Conservation (phyloP, 169 alveolate species). For the Theileria equi region DNA sequence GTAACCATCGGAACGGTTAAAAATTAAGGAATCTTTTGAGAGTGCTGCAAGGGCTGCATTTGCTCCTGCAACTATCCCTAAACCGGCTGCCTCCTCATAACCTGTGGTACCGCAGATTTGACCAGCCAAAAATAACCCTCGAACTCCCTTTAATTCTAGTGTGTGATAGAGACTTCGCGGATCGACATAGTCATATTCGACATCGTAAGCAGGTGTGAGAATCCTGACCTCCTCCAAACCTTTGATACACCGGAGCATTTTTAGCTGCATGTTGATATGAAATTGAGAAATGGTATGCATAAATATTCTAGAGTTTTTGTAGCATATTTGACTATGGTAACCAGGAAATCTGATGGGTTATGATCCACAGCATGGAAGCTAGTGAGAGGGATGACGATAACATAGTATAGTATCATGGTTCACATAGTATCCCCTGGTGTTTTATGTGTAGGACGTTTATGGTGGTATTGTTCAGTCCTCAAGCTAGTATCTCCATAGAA, state of each 20-base stretch:
- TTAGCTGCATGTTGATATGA: slow-evolving; percentile 13
- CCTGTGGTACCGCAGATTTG: slow-evolving; percentile 93
- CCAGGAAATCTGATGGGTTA: too few relatives aligned
- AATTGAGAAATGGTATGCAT: neutral
- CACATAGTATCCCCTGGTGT: too few relatives aligned
- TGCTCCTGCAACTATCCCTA: slow-evolving; percentile 89
- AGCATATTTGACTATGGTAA: too few relatives aligned
- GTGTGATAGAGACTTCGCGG: slow-evolving; percentile 78
- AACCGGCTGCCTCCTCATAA: slow-evolving; percentile 91
- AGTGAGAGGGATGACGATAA: too few relatives aligned
- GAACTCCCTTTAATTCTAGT: slow-evolving; percentile 75
- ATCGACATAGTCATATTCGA: slow-evolving; percentile 84
- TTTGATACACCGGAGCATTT: slow-evolving; percentile 58
- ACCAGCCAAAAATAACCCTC: slow-evolving; percentile 84
- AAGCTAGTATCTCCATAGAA: too few relatives aligned
- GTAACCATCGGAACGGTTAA: slow-evolving; percentile 78
- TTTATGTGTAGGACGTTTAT: too few relatives aligned
- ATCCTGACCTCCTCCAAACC: slow-evolving; percentile 83
- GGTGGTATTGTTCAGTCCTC: too few relatives aligned
- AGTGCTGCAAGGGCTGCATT: slow-evolving; percentile 83
- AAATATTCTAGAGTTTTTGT: too few relatives aligned
- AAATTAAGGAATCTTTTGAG: slow-evolving; percentile 41
- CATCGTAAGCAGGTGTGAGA: slow-evolving; percentile 85
- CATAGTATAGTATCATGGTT: too few relatives aligned
- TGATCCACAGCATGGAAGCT: too few relatives aligned